Percentiles rank a stretch among this genome's conserved stretches.
Evolutionary conservation across 1,139 yeast species (phyloP).

Genomic region (Hyphopichia buzzinii): DNA sequence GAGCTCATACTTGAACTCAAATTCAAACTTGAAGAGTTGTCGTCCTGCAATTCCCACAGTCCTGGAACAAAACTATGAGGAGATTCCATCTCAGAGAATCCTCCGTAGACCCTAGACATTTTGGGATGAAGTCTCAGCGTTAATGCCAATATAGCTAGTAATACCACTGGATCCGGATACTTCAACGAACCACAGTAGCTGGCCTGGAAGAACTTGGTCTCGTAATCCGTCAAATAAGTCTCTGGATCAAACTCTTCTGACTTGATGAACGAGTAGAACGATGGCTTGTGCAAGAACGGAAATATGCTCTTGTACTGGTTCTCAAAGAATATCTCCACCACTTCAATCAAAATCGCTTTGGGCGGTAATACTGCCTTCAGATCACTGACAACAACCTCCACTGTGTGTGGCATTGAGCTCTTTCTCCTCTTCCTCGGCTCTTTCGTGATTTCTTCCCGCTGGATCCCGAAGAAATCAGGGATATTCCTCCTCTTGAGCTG

Average conservation of each 20-base stretch:
- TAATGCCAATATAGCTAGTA: slow-evolving; percentile 33
- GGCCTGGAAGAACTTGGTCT: slow-evolving; percentile 11
- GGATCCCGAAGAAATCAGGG: not conserved
- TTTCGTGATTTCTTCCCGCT: not conserved
- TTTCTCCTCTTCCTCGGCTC: not conserved
- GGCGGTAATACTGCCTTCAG: slow-evolving; percentile 21
- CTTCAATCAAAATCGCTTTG: slow-evolving; percentile 21
- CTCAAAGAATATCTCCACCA: slow-evolving; percentile 28
- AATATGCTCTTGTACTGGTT: slow-evolving; percentile 36
- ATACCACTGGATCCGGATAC: slow-evolving; percentile 30
- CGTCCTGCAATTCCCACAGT: slow-evolving; percentile 4
- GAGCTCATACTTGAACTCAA: too few species aligned
- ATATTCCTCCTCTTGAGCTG: slow-evolving; percentile 10
- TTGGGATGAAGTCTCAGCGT: slow-evolving; percentile 33
- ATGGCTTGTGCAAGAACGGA: slow-evolving; percentile 31
- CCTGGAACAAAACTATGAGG: slow-evolving; percentile 26
- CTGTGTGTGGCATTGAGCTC: not conserved
- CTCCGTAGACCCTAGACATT: slow-evolving; percentile 28
- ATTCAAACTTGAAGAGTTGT: too few species aligned
- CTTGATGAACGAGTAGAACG: slow-evolving; percentile 23
- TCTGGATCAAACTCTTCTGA: slow-evolving; percentile 26
- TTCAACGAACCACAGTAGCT: slow-evolving; percentile 14
- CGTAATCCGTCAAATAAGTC: slow-evolving; percentile 23
- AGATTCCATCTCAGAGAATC: slow-evolving; percentile 22
- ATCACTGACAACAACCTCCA: not conserved